A percentile compares a stretch with the other conserved stretches of the same genome.
phyloP scores from a whole-genome alignment of 2,329 filamentous ascomycete genomes.

The Arthroderma sp. region DNA sequence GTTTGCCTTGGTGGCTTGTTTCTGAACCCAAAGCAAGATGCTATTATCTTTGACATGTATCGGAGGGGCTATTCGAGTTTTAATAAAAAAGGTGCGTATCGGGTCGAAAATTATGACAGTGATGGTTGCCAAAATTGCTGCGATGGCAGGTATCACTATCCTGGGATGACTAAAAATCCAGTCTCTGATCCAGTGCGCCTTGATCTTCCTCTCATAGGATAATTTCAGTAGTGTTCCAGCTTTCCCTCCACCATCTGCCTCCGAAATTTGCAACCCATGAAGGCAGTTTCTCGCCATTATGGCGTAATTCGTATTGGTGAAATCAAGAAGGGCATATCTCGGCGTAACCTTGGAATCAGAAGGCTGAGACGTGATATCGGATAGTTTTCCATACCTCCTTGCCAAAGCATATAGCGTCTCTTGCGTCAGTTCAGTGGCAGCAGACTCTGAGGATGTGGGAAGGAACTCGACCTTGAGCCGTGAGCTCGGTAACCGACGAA shows the following conservation, averaged over 20 bases:
- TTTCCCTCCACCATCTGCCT: conserved; percentile 59
- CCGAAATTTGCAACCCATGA: conserved; percentile 64
- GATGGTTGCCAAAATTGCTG: conserved; percentile 65
- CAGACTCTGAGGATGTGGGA: conserved; percentile 54
- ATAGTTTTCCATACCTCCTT: conserved; percentile 77
- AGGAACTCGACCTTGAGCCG: conserved; percentile 76
- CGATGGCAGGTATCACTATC: conserved; percentile 71
- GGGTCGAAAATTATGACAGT: conserved; percentile 89
- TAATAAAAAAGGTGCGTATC: conserved; percentile 85
- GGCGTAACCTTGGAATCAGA: conserved; percentile 77
- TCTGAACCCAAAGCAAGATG: conserved; percentile 68
- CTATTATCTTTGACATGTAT: conserved; percentile 61
- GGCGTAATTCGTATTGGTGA: conserved; percentile 56
- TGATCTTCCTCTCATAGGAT: conserved; percentile 68
- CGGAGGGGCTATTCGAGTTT: conserved; percentile 66
- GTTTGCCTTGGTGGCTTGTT: conserved; percentile 40
- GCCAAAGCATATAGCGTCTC: conserved; percentile 81
- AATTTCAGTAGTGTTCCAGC: conserved; percentile 64
- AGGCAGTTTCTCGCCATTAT: conserved; percentile 87
- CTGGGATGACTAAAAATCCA: conserved; percentile 79
- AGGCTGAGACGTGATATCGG: conserved; percentile 69
- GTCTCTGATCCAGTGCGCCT: conserved; percentile 66
- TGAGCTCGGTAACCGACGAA: conserved; percentile 66
- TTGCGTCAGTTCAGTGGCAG: conserved; percentile 66
- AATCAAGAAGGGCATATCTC: conserved; percentile 68